These are phyloP conservation scores for Gloeostereum incarnatum DNA, from an alignment of 768 basidiomycete genomes.

Conservation along the genomic window DNA sequence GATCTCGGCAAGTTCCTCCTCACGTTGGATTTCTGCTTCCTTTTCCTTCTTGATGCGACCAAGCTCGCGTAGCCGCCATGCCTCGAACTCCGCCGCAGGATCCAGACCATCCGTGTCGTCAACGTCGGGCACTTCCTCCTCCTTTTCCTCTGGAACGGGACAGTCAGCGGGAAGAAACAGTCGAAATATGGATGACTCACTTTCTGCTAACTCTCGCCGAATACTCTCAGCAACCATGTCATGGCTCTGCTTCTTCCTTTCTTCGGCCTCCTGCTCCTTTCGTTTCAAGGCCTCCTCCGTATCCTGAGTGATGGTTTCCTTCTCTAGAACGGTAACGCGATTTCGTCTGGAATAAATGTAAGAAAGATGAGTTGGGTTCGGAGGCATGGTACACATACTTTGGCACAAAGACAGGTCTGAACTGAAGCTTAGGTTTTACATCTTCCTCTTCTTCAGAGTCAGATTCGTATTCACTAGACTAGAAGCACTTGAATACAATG, in stretches of 20 bases:
- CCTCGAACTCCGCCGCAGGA: conserved; percentile 85
- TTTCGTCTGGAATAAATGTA: conserved; percentile 43
- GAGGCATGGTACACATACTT: conserved; percentile 49
- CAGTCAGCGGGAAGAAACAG: conserved; percentile 3
- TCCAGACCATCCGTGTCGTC: conserved; percentile 95
- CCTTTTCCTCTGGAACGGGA: conserved; percentile 67
- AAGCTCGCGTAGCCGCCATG: conserved; percentile 91
- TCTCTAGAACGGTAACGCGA: conserved; percentile 64
- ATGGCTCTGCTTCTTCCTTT: conserved; percentile 82
- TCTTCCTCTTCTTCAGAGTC: conserved; percentile 72
- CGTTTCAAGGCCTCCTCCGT: conserved; percentile 64
- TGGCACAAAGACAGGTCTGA: conserved; percentile 90
- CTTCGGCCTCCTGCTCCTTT: conserved; percentile 70
- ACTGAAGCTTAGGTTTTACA: conserved; percentile 64
- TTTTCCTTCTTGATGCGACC: conserved; percentile 92
- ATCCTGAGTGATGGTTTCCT: conserved; percentile 57
- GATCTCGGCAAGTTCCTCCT: conserved; percentile 84
- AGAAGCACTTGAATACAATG: conserved; percentile 4
- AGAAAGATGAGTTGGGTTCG: not conserved
- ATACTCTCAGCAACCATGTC: conserved; percentile 94
- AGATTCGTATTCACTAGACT: conserved; percentile 87
- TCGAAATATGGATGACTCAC: conserved; percentile 34
- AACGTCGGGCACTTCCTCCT: conserved; percentile 74
- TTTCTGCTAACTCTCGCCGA: conserved; percentile 82
- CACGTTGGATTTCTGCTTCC: conserved; percentile 73